Percentiles rank a stretch among this genome's conserved stretches.
These are phyloP conservation scores for Mycena chlorophos DNA, from an alignment of 768 basidiomycete genomes.

Conservation along the genomic window DNA sequence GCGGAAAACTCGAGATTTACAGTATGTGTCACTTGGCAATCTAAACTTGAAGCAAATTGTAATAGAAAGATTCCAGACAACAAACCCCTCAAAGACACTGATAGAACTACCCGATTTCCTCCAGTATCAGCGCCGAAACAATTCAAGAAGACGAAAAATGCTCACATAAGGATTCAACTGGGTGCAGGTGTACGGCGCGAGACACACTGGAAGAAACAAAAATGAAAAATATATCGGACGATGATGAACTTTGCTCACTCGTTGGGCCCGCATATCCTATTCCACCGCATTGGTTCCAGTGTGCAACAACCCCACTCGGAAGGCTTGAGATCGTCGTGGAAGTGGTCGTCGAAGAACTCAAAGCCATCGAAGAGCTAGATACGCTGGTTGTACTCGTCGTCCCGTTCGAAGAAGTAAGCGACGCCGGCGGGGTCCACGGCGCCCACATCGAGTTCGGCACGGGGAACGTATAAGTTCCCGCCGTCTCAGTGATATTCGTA, in stretches of 20 bases:
- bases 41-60: too few species aligned
- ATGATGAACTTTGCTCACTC: neutral
- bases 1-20: too few species aligned
- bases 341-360: neutral
- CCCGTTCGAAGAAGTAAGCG: conserved; percentile 3
- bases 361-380: neutral
- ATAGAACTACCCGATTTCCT: too few species aligned
- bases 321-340: neutral
- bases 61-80: too few species aligned
- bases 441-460: conserved; percentile 26
- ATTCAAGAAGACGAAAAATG: neutral
- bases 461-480: conserved; percentile 30
- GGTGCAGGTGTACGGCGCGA: neutral
- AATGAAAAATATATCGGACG: neutral
- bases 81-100: too few species aligned
- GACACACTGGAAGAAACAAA: neutral
- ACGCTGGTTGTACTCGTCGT: neutral
- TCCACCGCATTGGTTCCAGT: conserved; percentile 18
- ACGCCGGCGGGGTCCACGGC: conserved; percentile 15
- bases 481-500: conserved; percentile 48
- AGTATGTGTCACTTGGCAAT: too few species aligned
- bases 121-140: too few species aligned
- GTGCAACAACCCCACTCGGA: conserved; percentile 7
- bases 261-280: neutral
- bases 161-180: neutral